Conservation (phyloP, 768 basidiomycete genomes). For the Suillus placidus region DNA sequence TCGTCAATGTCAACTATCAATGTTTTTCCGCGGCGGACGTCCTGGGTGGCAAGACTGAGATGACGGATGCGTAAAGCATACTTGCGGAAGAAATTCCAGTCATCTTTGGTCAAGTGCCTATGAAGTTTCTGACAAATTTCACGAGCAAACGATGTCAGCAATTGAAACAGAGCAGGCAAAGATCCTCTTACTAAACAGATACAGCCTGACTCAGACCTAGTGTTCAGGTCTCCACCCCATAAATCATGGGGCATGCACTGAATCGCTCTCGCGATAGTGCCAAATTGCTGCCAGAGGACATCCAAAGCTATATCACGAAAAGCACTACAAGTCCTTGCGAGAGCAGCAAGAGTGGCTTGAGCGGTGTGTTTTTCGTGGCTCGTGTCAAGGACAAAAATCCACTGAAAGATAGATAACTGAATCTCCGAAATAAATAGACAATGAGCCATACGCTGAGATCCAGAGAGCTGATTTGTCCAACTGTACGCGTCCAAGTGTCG, state of each 20-base stretch:
- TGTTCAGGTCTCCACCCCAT: conserved; percentile 22
- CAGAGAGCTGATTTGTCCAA: not conserved
- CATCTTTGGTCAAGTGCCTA: conserved; percentile 29
- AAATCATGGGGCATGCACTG: conserved; percentile 32
- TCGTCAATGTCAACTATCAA: conserved; percentile 4
- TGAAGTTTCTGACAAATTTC: conserved; percentile 20
- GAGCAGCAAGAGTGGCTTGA: conserved; percentile 17
- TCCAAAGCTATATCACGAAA: conserved; percentile 29
- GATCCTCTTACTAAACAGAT: not conserved
- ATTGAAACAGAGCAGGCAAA: not conserved
- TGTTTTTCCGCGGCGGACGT: not conserved
- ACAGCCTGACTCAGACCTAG: not conserved
- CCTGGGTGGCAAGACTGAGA: not conserved
- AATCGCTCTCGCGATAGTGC: conserved; percentile 26
- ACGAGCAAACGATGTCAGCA: not conserved
- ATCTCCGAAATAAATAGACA: conserved; percentile 32
- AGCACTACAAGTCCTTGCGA: conserved; percentile 30
- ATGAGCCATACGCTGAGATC: conserved; percentile 21
- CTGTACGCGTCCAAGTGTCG: not conserved
- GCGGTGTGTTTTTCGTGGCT: conserved; percentile 6
- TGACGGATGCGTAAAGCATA: conserved; percentile 25
- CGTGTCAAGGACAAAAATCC: conserved; percentile 12
- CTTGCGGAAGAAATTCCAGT: conserved; percentile 31
- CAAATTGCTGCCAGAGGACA: conserved; percentile 24
- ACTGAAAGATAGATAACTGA: conserved; percentile 25